Percentiles rank a stretch among this genome's conserved stretches.
Conservation (phyloP, 257 asterid species). For the Oldenlandia corymbosa region DNA sequence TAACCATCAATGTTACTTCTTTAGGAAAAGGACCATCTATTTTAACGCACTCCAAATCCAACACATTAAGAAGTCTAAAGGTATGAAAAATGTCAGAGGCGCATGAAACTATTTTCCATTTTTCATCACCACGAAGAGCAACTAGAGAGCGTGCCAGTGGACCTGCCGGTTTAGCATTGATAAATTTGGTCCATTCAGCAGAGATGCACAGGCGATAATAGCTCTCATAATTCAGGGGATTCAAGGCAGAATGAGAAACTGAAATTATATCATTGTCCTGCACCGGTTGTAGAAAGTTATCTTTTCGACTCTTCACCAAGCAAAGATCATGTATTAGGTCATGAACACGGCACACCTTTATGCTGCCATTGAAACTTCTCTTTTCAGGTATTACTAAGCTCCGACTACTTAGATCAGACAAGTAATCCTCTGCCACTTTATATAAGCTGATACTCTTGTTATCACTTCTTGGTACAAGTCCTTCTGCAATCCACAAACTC, state of each 20-base stretch:
- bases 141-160: background rate
- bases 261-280: background rate
- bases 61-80: conserved; percentile 14
- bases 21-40: conserved; percentile 2
- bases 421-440: conserved; percentile 1
- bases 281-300: conserved; percentile 1
- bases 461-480: background rate
- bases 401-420: conserved; percentile 1
- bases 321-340: conserved; percentile 4
- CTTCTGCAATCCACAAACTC: conserved; percentile 7
- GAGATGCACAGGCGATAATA: conserved; percentile 2
- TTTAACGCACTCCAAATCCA: conserved; percentile 6
- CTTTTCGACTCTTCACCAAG: conserved; percentile 1
- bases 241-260: background rate
- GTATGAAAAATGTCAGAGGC: background rate
- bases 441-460: background rate
- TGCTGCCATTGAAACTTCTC: conserved; percentile 1
- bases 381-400: conserved; percentile 1
- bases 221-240: background rate
- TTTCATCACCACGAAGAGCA: background rate
- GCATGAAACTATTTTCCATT: background rate
- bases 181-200: conserved; percentile 3
- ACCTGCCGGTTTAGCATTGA: background rate
- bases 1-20: background rate
- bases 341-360: conserved; percentile 2